Evolutionary conservation across 2,329 filamentous ascomycete species (phyloP), one percentile per base, ranked within the genome.

Genomic region (Dactylellina parvicollis): DNA sequence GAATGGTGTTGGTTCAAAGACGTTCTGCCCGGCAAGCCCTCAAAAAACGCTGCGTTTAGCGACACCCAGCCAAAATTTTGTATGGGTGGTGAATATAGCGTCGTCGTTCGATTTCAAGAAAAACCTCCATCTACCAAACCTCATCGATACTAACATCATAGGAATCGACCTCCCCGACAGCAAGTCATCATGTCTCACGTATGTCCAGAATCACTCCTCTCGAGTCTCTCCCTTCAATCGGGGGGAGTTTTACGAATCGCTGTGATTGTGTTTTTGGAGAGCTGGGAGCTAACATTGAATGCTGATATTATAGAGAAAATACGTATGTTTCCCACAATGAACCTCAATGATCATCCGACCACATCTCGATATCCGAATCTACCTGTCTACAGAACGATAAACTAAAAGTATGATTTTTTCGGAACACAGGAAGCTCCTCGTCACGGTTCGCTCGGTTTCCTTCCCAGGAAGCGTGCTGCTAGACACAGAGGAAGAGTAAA

Each of bases 401-500:
- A 59, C 28, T 59, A 62, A 57, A 69, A 61, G 36, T 32, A 57
- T 69, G 55, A 52, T 42, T 40, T 61, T 46, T 75, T 22, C 87
- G 89, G 85, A 83, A 86, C 80, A 89, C 89, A 86, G 84, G 88
- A 96, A 88, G 93, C 93, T 83, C 93, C 93, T 82, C 91, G 94
- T 83, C 94, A 98, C 87, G 95, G 94, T 83, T 93, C 91, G 82
- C 87, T 98, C 83, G 91, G 90, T 80, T 94, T 88, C 85, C 84
- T 95, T 81, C 91, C 91, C 78, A 86, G 69, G 62, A 74, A 74
- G 62, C 70, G 61, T 74, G 92, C 92, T 81, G 88, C 92, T 84
- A 89, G 93, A 81, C 93, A 98, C 86, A 87, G 94, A 81, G 94
- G 94, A 84, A 96, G 96, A 88, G 94, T 97, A 83, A 97, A 97